A percentile compares a stretch with the other conserved stretches of the same genome.
These are phyloP conservation scores for Penicillium sp. DNA, from an alignment of 2,329 filamentous ascomycete species.

Conservation along the genomic window DNA sequence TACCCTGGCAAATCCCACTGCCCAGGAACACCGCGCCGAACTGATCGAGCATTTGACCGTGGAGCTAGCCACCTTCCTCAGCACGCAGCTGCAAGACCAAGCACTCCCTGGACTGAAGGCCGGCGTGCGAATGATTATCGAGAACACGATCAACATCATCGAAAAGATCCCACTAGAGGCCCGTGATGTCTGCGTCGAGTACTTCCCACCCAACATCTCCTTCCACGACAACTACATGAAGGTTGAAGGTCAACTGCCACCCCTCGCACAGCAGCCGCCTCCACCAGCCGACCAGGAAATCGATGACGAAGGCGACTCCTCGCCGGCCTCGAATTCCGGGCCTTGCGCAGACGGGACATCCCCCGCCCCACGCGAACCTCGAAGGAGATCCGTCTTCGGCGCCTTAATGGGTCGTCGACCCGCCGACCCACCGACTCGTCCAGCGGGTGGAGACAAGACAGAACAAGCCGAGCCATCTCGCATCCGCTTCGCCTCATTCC, in stretches of 20 bases:
- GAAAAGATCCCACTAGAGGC: conserved; percentile 87
- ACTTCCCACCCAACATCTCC: conserved; percentile 73
- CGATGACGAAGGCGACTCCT: conserved; percentile 23
- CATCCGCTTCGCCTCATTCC: conserved; percentile 73
- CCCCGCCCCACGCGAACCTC: conserved; percentile 25
- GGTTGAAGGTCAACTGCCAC: conserved; percentile 67
- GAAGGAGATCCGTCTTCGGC: conserved; percentile 46
- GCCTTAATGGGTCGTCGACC: conserved; percentile 34
- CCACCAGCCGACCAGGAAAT: conserved; percentile 20
- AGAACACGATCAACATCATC: conserved; percentile 82
- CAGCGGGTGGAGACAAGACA: conserved; percentile 21
- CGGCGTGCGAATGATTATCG: conserved; percentile 87
- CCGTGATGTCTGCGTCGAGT: conserved; percentile 83
- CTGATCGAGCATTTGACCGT: conserved; percentile 70
- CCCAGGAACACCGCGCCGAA: conserved; percentile 63
- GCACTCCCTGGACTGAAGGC: conserved; percentile 80
- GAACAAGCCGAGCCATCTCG: conserved; percentile 39
- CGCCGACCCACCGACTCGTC: conserved; percentile 6
- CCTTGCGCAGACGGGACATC: conserved; percentile 12
- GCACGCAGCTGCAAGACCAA: conserved; percentile 72
- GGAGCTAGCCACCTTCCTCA: conserved; percentile 67
- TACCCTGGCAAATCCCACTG: conserved; percentile 64
- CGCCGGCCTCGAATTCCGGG: conserved; percentile 24
- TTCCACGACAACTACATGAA: conserved; percentile 80
- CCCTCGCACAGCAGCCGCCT: conserved; percentile 43